These are phyloP conservation scores for Auricularia heimuer DNA, from an alignment of 768 basidiomycete species.

Conservation along the genomic window DNA sequence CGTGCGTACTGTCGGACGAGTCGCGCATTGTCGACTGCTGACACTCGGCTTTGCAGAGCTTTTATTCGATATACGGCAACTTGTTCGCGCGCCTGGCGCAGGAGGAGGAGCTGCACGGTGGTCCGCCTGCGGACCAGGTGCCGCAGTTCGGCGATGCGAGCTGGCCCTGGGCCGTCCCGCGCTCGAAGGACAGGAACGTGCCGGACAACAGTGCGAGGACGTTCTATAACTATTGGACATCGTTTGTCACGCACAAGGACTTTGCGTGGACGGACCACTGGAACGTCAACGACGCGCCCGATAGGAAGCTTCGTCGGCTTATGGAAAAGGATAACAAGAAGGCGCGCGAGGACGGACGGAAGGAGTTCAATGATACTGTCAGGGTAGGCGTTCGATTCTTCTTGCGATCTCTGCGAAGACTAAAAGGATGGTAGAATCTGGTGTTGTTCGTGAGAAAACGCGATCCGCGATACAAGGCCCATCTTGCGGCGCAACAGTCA, in stretches of 20 bases:
- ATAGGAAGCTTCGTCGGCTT: slow-evolving; percentile 71
- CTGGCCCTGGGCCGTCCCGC: slow-evolving; percentile 56
- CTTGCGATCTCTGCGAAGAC: neutral
- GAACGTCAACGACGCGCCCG: slow-evolving; percentile 76
- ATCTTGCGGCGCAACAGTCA: slow-evolving; percentile 38
- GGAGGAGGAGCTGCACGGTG: slow-evolving; percentile 57
- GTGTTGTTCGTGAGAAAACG: slow-evolving; percentile 72
- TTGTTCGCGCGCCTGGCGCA: slow-evolving; percentile 73
- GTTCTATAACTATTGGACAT: slow-evolving; percentile 83
- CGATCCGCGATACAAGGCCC: slow-evolving; percentile 76
- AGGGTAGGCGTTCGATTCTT: slow-evolving; percentile 42
- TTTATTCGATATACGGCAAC: slow-evolving; percentile 82
- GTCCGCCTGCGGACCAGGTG: slow-evolving; percentile 34
- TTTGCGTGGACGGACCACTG: slow-evolving; percentile 84
- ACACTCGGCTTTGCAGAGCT: slow-evolving; percentile 44
- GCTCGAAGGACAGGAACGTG: slow-evolving; percentile 29
- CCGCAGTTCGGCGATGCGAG: slow-evolving; percentile 77
- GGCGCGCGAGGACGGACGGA: slow-evolving; percentile 72
- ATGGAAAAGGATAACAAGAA: slow-evolving; percentile 98
- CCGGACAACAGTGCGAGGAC: slow-evolving; percentile 43
- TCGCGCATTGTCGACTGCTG: neutral
- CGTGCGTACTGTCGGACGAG: slow-evolving; percentile 28
- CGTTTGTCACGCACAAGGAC: slow-evolving; percentile 79
- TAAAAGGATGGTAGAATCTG: slow-evolving; percentile 42
- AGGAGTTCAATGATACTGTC: slow-evolving; percentile 89